Percentiles rank a stretch among this genome's conserved stretches.
Evolutionary conservation across 129 eudicot species (phyloP).

Genomic region (Flaveria bidentis): DNA sequence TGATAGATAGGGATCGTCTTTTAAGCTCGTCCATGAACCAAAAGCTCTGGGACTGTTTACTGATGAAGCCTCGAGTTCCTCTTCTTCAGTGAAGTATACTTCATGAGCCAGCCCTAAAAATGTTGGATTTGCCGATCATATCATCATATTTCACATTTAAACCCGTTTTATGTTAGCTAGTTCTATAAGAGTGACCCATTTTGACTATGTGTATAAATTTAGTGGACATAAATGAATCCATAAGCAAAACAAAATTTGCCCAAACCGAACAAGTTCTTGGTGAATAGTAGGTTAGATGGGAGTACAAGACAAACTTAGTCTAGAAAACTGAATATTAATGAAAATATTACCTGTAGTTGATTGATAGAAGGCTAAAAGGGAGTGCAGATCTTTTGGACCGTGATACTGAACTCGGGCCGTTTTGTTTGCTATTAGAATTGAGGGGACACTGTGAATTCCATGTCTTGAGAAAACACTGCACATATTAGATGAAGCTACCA

Average conservation of each 20-base stretch:
- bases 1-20: slow-evolving; percentile 65
- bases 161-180: neutral
- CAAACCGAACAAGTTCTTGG: neutral
- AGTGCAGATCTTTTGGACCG: slow-evolving; percentile 64
- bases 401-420: slow-evolving; percentile 47
- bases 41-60: slow-evolving; percentile 14
- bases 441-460: slow-evolving; percentile 76
- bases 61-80: slow-evolving; percentile 16
- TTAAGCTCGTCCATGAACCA: slow-evolving; percentile 41
- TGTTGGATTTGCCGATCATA: neutral
- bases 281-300: neutral
- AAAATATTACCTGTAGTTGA: slow-evolving; percentile 57
- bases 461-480: slow-evolving; percentile 79
- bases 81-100: slow-evolving; percentile 29
- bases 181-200: neutral
- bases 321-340: slow-evolving; percentile 3
- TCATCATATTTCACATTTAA: neutral
- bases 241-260: neutral
- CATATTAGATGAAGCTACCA: slow-evolving; percentile 15
- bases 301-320: neutral
- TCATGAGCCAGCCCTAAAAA: slow-evolving; percentile 31
- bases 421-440: slow-evolving; percentile 58
- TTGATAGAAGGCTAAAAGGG: slow-evolving; percentile 58
- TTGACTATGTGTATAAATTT: neutral
- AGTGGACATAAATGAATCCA: neutral